Evolutionary conservation across 441 rosid genomes (phyloP), one percentile per base, ranked within the genome.

Genomic region (Bruguiera hainesii): DNA sequence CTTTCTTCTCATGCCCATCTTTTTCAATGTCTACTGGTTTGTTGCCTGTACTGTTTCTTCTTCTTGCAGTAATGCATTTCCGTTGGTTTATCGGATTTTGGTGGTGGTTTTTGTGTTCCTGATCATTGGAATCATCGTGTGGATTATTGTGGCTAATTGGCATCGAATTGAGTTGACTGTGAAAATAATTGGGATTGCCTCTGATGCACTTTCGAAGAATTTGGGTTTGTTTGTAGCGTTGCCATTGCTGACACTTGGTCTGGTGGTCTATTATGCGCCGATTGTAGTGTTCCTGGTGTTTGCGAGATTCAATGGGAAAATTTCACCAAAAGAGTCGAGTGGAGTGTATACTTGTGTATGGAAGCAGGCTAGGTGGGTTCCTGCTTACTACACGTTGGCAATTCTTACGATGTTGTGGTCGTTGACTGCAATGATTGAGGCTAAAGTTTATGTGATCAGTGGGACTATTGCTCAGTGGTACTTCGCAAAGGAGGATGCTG

Each of bases 291-390:
- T 93, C 73, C 78, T 93, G 77, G 93, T 87, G 80, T 90, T 83
- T 77, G 84, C 83, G 2, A 87, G 85, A 77, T 78, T 76, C 65
- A 93, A 93, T 72, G 96, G 96, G 68, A 82, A 80, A 61, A 86
- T 90, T 75, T 83, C 83, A 62, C 76, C 89, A 0, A 70, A 76
- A 73, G 92, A 83, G 68, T 73, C 82, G 21, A 72, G 56, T 61
- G 89, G 81, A 50, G 86, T 33, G 29, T 87, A 81, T 73, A 66
- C 58, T 69, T 90, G 96, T 83, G 88, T 72, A 26, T 89, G 96
- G 97, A 90, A 86, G 77, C 89, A 90, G 67, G 97, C 86, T 66
- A 72, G 87, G 21, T 90, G 98, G 97, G 98, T 93, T 79, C 94
- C 97, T 59, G 92, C 88, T 1, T 93, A 93, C 81, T 90, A 64